phyloP scores from a whole-genome alignment of 441 rosid species.

The Syzygium syzygioides region DNA sequence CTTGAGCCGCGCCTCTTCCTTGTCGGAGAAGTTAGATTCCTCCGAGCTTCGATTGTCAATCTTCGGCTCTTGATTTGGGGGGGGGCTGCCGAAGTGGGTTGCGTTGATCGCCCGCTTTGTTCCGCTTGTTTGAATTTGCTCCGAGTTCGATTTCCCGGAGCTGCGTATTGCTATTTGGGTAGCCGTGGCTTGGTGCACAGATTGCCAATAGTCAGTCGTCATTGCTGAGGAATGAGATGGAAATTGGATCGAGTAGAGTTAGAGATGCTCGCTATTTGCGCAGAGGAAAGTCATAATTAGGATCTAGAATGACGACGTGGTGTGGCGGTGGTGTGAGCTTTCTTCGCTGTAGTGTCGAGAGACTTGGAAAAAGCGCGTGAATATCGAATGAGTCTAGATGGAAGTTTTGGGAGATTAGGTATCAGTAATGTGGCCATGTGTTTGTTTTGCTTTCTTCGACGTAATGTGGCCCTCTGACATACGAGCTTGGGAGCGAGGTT shows the following conservation, averaged over 20 bases:
- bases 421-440: background rate
- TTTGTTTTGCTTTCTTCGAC: background rate
- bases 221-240: background rate
- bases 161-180: background rate
- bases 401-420: background rate
- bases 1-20: background rate
- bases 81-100: background rate
- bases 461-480: no score
- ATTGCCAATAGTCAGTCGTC: background rate
- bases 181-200: background rate
- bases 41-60: background rate
- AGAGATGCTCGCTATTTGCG: background rate
- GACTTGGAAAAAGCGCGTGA: background rate
- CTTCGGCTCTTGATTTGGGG: background rate
- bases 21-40: background rate
- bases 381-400: background rate
- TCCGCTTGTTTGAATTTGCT: background rate
- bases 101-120: background rate
- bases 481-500: no score
- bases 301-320: background rate
- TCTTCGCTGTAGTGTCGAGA: background rate
- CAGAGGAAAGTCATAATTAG: background rate
- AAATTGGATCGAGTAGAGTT: background rate
- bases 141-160: background rate
- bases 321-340: background rate